Evolutionary conservation across 305 asterid species (phyloP).

Genomic region (Fraxinus albicans): DNA sequence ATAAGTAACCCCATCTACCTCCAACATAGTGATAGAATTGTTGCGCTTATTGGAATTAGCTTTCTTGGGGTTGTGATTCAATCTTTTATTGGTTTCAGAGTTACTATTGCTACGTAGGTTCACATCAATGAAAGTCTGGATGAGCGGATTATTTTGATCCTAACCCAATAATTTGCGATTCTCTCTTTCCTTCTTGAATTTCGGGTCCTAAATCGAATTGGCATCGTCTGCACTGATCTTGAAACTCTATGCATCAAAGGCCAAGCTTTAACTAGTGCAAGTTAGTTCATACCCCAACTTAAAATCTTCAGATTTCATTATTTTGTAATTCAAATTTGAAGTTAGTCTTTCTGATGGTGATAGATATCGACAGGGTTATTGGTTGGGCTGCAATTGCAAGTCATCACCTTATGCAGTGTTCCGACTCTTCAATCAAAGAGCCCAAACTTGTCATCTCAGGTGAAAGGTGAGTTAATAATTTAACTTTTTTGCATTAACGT

Average conservation of each 20-base stretch:
- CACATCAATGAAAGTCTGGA: not conserved
- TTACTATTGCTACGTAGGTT: too few relatives aligned
- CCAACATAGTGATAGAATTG: too few relatives aligned
- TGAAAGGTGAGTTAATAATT: not conserved
- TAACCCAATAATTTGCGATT: not conserved
- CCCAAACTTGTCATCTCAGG: not conserved
- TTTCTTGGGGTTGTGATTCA: too few relatives aligned
- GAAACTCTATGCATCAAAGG: conserved; percentile 25
- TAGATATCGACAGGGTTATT: not conserved
- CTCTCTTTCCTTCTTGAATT: conserved; percentile 19
- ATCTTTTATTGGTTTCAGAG: too few relatives aligned
- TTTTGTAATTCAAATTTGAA: not conserved
- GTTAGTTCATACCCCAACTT: not conserved
- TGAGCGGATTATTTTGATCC: conserved; percentile 4
- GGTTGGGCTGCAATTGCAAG: not conserved
- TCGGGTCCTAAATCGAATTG: conserved; percentile 44
- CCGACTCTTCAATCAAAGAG: not conserved
- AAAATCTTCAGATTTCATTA: not conserved
- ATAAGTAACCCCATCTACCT: too few relatives aligned
- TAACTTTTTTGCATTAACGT: not conserved
- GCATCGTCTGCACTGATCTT: conserved; percentile 37
- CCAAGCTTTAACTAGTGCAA: not conserved
- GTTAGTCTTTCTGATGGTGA: not conserved
- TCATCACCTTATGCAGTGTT: not conserved
- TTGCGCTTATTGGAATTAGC: too few relatives aligned